Evolutionary conservation across 441 rosid species (phyloP), one percentile per base, ranked within the genome.

Genomic region (Sinapis alba): DNA sequence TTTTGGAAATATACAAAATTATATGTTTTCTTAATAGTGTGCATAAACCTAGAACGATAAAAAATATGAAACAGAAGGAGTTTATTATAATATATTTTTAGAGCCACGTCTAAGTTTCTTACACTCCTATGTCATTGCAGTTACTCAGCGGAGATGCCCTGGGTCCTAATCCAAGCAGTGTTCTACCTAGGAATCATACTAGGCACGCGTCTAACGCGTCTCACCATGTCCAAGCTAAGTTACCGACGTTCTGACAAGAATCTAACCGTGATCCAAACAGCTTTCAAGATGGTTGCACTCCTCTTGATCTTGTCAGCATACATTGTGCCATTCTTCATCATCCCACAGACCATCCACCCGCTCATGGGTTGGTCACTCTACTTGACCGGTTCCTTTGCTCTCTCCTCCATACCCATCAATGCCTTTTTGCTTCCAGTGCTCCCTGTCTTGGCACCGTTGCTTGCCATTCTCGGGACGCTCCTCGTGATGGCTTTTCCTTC

Each of bases 401-500:
- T 95, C 26, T 86, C 84, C 51, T 83, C 84, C 3, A 80, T 89
- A 60, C 90, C 91, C 1, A 66, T 92, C 75, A 91, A 89, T 16
- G 78, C 85, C 4, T 90, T 90, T 57, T 63, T 91, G 84, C 87
- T 95, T 63, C 98, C 96, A 5, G 68, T 68, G 67, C 26, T 86
- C 5, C 83, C 80, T 0, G 94, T 88, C 38, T 58, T 89, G 68
- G 76, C 82, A 26, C 94, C 91, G 0, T 86, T 88, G 90, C 20
- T 91, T 18, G 90, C 84, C 72, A 91, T 92, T 26, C 60, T 86
- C 0, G 94, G 97, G n/a, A 79, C 82, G n/a, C 97, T 95, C 30
- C 69, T 91, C 12, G 91, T 86, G 75, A 92, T 95, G 99, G 97
- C 96, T 1, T 87, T 11, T 57, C 98, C 98, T 5, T 89, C 84